Conservation (phyloP, 2,329 filamentous ascomycete genomes). For the Penicillium glabrum region DNA sequence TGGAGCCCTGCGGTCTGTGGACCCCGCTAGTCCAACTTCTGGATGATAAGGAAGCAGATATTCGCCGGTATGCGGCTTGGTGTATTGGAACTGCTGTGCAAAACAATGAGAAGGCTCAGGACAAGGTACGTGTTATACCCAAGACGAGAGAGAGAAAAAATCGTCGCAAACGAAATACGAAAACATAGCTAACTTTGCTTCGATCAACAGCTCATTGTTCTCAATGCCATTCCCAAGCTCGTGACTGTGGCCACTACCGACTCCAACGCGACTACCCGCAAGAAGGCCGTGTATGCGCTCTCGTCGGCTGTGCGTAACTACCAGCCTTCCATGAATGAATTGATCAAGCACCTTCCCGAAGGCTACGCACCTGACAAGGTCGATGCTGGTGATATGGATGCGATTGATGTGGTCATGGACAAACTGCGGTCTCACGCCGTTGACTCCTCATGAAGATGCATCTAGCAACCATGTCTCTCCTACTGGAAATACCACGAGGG, state of each 20-base stretch:
- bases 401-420: conserved; percentile 72
- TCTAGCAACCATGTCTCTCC: neutral
- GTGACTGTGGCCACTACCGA: conserved; percentile 64
- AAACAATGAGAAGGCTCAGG: conserved; percentile 87
- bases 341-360: conserved; percentile 67
- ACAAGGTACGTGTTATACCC: conserved; percentile 52
- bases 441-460: conserved; percentile 25
- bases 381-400: conserved; percentile 86
- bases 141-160: neutral
- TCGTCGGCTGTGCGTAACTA: conserved; percentile 86
- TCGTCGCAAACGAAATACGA: neutral
- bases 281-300: conserved; percentile 87
- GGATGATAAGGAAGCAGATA: conserved; percentile 65
- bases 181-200: neutral
- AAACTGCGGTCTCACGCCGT: conserved; percentile 56
- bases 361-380: conserved; percentile 61
- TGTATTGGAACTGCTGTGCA: conserved; percentile 92
- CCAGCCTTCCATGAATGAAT: conserved; percentile 68
- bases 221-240: conserved; percentile 69
- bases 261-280: conserved; percentile 64
- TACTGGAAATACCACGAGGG: neutral
- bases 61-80: conserved; percentile 88
- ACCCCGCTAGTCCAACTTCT: conserved; percentile 73
- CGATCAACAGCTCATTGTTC: conserved; percentile 47
- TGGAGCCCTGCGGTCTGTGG: conserved; percentile 78